These are phyloP conservation scores for Conticribra guillardii DNA, from an alignment of 108 stramenopile species.

Conservation along the genomic window DNA sequence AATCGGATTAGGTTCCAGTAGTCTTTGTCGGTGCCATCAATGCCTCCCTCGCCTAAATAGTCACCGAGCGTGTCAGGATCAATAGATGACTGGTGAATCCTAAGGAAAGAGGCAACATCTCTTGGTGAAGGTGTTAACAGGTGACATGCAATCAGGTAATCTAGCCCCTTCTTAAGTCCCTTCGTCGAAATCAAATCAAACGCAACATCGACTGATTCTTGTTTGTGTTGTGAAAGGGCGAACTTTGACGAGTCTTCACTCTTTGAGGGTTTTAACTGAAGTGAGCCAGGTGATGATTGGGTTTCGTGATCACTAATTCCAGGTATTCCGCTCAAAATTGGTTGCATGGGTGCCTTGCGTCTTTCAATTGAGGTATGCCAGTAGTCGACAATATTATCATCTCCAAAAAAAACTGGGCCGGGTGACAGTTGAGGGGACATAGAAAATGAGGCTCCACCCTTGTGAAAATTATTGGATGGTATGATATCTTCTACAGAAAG, in stretches of 20 bases:
- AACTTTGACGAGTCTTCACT: slow-evolving; percentile 43
- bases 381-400: slow-evolving; percentile 60
- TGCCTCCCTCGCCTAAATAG: slow-evolving; percentile 89
- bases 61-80: slow-evolving; percentile 87
- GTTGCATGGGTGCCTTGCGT: slow-evolving; percentile 42
- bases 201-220: slow-evolving; percentile 65
- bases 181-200: slow-evolving; percentile 81
- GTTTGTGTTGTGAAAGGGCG: slow-evolving; percentile 22
- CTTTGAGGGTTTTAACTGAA: slow-evolving; percentile 24
- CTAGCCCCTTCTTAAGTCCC: slow-evolving; percentile 91
- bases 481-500: neutral
- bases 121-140: slow-evolving; percentile 91
- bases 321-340: slow-evolving; percentile 18
- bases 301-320: slow-evolving; percentile 1
- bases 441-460: slow-evolving; percentile 20
- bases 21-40: slow-evolving; percentile 73
- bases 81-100: slow-evolving; percentile 81
- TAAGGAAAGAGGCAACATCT: slow-evolving; percentile 87
- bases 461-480: slow-evolving; percentile 10
- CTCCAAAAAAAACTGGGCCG: slow-evolving; percentile 11
- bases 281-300: slow-evolving; percentile 18
- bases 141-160: slow-evolving; percentile 89
- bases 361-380: slow-evolving; percentile 64
- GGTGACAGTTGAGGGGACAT: slow-evolving; percentile 38
- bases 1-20: slow-evolving; percentile 92